Evolutionary conservation across 495 filamentous ascomycete species (phyloP), one percentile per base, ranked within the genome.

Genomic region (Trichoderma orchidacearum): DNA sequence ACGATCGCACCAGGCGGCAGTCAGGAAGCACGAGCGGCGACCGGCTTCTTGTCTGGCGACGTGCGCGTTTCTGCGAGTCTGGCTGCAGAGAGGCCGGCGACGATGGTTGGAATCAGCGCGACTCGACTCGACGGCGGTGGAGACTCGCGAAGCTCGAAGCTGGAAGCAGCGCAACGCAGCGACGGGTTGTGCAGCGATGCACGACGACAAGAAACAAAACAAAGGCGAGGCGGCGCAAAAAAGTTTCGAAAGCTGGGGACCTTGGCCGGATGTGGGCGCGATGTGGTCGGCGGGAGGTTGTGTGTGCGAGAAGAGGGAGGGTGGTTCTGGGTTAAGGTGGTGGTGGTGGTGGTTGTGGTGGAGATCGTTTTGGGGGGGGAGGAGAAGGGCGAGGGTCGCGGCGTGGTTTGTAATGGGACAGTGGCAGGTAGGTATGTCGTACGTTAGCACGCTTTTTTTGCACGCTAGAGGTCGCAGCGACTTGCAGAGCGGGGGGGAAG

Each of bases 261-360:
- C 28, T 30, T 21, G 51, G 51, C 51, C 41, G 41, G 41, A 53
- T 34, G 51, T 34, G 51, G 28, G 51, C 51, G 51, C 55, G 45
- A 53, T 41, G 51, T 18, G 12, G 30, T 21, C 28, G 51, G 28
- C 32, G 23, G 54, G 28, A 30, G 41, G 51, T 30, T 53, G 51
- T 30, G 51, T 30, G 51, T 53, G 51, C 30, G 18, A 53, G 28
- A 53, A 30, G 28, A 34, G 51, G 51, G 51, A 53, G 28, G 30
- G 30, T 34, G 51, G 41, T 48, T 48, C 27, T 59, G 34, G 36
- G 53, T 28, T 32, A 57, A 59, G 61, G 58, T 58, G 63, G 56
- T 58, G 27, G 36, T 59, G 50, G 51, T 53, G 55, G 53, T 34
- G 64, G 51, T 30, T 57, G 32, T 54, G 58, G 51, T 62, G 53